A percentile compares a stretch with the other conserved stretches of the same genome.
Evolutionary conservation across 1,139 yeast genomes (phyloP).

Genomic region (Kurtzmaniella quercitrusa): DNA sequence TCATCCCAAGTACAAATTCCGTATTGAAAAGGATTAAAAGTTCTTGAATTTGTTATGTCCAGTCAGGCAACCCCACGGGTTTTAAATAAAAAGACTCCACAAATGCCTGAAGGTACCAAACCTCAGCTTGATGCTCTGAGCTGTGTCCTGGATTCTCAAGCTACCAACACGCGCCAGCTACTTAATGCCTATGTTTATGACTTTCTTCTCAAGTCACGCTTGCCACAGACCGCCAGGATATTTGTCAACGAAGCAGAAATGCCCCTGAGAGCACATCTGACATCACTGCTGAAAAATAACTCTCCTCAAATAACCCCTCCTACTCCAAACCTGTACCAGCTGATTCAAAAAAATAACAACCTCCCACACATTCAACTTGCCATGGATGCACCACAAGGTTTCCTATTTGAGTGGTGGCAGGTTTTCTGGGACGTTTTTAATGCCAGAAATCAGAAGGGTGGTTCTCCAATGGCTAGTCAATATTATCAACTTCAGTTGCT

Average conservation of each 20-base stretch:
- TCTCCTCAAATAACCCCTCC: slow-evolving; percentile 16
- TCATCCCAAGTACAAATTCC: too few relatives aligned
- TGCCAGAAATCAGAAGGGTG: slow-evolving; percentile 59
- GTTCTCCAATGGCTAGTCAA: slow-evolving; percentile 61
- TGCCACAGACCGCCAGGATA: slow-evolving; percentile 66
- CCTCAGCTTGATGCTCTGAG: slow-evolving; percentile 21
- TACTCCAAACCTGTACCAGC: slow-evolving; percentile 15
- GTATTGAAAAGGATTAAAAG: too few relatives aligned
- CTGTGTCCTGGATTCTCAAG: slow-evolving; percentile 44
- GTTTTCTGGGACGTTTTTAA: slow-evolving; percentile 92
- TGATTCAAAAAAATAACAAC: slow-evolving; percentile 32
- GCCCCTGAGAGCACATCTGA: slow-evolving; percentile 21
- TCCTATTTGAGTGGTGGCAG: slow-evolving; percentile 93
- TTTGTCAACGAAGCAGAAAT: slow-evolving; percentile 73
- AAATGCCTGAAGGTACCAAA: slow-evolving; percentile 12
- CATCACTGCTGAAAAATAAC: slow-evolving; percentile 3
- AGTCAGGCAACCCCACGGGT: slow-evolving; percentile 35
- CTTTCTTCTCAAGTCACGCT: slow-evolving; percentile 70
- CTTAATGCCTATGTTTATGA: slow-evolving; percentile 86
- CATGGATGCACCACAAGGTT: slow-evolving; percentile 84
- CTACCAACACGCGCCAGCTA: slow-evolving; percentile 59
- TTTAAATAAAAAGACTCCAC: slow-evolving; percentile 26
- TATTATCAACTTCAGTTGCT: slow-evolving; percentile 67
- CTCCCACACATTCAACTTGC: slow-evolving; percentile 50
- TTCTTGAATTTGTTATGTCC: slow-evolving; percentile 31